Percentiles rank a stretch among this genome's conserved stretches.
Conservation (phyloP, 176 grass and related monocot genomes). For the Eremochloa ophiuroides region DNA sequence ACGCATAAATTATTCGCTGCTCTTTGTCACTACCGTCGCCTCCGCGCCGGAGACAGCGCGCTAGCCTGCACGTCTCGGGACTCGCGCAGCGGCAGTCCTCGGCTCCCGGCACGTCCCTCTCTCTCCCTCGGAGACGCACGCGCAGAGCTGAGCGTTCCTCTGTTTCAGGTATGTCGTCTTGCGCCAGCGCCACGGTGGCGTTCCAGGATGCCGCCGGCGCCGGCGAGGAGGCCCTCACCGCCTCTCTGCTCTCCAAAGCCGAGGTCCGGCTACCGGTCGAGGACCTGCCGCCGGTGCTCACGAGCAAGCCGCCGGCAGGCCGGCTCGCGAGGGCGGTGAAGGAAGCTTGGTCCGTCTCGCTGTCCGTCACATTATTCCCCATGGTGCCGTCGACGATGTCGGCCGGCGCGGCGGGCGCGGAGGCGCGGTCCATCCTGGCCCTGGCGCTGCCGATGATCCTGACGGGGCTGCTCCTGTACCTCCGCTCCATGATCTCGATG, state of each 20-base stretch:
- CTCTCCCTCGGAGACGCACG: background rate
- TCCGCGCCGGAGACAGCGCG: constrained; percentile 40
- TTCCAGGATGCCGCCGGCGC: background rate
- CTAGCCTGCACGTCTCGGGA: background rate
- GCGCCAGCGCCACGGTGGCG: background rate
- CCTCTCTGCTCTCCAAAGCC: constrained; percentile 17
- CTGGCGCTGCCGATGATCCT: constrained; percentile 73
- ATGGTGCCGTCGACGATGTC: constrained; percentile 41
- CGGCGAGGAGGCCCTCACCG: constrained; percentile 1
- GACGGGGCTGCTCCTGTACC: constrained; percentile 69
- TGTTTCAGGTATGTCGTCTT: constrained; percentile 35
- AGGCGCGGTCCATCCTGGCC: constrained; percentile 51
- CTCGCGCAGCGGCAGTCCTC: background rate
- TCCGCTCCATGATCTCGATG: constrained; percentile 95
- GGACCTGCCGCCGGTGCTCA: constrained; percentile 23
- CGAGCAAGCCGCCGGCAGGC: constrained; percentile 20
- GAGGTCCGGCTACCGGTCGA: background rate
- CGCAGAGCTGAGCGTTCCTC: constrained; percentile 1
- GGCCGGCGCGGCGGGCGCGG: constrained; percentile 21
- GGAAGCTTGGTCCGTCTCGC: constrained; percentile 45
- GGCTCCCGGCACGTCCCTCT: background rate
- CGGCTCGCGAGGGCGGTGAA: constrained; percentile 28
- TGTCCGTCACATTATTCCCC: constrained; percentile 39
- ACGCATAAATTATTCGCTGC: background rate
- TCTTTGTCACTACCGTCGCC: constrained; percentile 18